These are phyloP conservation scores for Terana coerulea DNA, from an alignment of 768 basidiomycete genomes.

Conservation along the genomic window DNA sequence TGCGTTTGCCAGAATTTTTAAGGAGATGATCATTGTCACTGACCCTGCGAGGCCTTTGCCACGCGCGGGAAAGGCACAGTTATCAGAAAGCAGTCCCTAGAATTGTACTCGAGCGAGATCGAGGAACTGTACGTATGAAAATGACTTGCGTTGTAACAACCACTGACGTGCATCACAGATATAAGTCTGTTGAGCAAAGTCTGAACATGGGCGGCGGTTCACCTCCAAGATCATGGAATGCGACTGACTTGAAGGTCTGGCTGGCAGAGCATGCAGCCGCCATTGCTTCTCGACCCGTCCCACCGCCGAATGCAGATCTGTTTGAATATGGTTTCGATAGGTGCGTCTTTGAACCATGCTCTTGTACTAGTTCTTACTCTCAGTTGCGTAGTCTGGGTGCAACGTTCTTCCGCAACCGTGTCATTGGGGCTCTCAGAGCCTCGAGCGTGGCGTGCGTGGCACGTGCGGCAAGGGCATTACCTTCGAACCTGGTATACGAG, in stretches of 20 bases:
- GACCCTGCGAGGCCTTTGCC: slow-evolving; percentile 12
- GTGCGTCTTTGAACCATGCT: background rate
- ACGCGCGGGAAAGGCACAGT: slow-evolving; percentile 13
- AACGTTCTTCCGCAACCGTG: slow-evolving; percentile 15
- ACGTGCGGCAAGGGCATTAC: background rate
- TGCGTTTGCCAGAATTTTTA: slow-evolving; percentile 27
- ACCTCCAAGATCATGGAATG: slow-evolving; percentile 10
- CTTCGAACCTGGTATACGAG: slow-evolving; percentile 10
- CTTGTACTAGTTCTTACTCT: background rate
- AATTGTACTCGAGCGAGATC: slow-evolving; percentile 9
- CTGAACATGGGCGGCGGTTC: background rate
- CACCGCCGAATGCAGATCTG: slow-evolving; percentile 1
- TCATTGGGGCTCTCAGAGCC: slow-evolving; percentile 8
- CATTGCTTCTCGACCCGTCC: slow-evolving; percentile 6
- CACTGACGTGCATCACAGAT: background rate
- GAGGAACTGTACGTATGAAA: slow-evolving; percentile 6
- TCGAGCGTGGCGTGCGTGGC: background rate
- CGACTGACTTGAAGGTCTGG: slow-evolving; percentile 8
- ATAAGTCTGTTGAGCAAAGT: background rate
- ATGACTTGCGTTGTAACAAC: too few species aligned
- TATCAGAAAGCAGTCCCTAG: slow-evolving; percentile 4
- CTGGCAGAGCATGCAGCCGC: slow-evolving; percentile 9
- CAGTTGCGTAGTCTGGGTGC: slow-evolving; percentile 10
- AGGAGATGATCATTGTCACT: slow-evolving; percentile 21
- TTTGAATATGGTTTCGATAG: slow-evolving; percentile 14